A percentile compares a stretch with the other conserved stretches of the same genome.
Evolutionary conservation across 106 monocot species (phyloP).

Genomic region (Narthecium ossifragum): DNA sequence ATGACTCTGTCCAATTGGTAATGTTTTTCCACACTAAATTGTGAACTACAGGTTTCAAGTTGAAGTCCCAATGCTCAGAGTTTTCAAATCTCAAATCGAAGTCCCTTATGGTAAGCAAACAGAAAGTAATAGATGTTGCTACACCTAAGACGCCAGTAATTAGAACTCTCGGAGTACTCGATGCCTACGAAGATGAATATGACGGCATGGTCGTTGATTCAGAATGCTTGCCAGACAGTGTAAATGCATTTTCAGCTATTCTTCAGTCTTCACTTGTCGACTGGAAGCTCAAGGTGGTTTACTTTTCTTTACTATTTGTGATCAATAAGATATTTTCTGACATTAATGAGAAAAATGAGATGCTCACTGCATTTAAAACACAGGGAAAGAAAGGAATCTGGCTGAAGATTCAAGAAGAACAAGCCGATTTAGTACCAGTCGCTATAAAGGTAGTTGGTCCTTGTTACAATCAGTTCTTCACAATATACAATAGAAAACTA

Average conservation of each 20-base stretch:
- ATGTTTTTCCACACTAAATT: not conserved
- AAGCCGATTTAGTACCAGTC: conserved; percentile 73
- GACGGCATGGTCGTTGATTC: conserved; percentile 60
- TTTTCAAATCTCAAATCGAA: conserved; percentile 13
- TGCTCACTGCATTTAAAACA: too few relatives aligned
- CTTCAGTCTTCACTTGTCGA: conserved; percentile 64
- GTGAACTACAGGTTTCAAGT: conserved; percentile 19
- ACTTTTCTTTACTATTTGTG: not conserved
- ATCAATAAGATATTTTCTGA: too few relatives aligned
- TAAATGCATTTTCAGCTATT: conserved; percentile 42
- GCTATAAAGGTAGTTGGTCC: conserved; percentile 48
- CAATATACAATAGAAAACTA: too few relatives aligned
- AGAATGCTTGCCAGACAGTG: conserved; percentile 45
- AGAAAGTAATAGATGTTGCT: conserved; percentile 29
- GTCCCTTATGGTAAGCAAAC: not conserved
- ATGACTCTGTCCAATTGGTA: too few relatives aligned
- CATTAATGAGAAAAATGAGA: too few relatives aligned
- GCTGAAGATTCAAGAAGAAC: conserved; percentile 62
- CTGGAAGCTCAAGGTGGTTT: conserved; percentile 56
- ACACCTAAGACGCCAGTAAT: conserved; percentile 24
- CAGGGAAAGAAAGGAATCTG: conserved; percentile 85
- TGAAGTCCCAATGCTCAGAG: conserved; percentile 8
- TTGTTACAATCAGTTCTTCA: not conserved
- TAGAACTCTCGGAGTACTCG: conserved; percentile 34
- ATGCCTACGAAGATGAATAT: conserved; percentile 79